Evolutionary conservation across 2,329 filamentous ascomycete genomes (phyloP).

Genomic region (Neocucurbitaria cava): DNA sequence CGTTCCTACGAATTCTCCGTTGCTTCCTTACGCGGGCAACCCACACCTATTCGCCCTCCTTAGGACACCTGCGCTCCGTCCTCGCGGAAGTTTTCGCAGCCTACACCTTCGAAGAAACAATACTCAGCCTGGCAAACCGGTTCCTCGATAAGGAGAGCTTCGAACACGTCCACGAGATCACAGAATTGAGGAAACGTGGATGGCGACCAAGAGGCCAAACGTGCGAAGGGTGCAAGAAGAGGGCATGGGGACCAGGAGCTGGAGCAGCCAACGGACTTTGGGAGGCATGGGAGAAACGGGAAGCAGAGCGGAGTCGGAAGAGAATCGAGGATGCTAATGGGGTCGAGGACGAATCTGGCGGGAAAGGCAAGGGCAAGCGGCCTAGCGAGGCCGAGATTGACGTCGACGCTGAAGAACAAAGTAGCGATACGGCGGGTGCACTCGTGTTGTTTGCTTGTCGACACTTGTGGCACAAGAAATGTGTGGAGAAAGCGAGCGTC

Average conservation of each 20-base stretch:
- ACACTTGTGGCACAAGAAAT: constrained; percentile 49
- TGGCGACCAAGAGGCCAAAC: constrained; percentile 88
- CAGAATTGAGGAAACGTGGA: constrained; percentile 77
- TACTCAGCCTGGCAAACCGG: constrained; percentile 82
- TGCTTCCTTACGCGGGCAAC: constrained; percentile 87
- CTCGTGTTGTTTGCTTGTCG: constrained; percentile 51
- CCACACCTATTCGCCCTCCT: constrained; percentile 75
- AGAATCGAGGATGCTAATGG: constrained; percentile 51
- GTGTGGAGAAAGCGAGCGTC: constrained; percentile 35
- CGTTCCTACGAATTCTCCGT: constrained; percentile 87
- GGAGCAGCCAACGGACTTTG: constrained; percentile 78
- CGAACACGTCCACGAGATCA: constrained; percentile 77
- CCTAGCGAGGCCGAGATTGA: constrained; percentile 12
- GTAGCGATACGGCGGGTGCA: constrained; percentile 6
- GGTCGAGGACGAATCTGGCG: constrained; percentile 47
- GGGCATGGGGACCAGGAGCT: constrained; percentile 89
- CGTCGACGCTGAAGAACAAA: constrained; percentile 6
- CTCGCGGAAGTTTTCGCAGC: constrained; percentile 90
- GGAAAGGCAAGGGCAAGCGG: constrained; percentile 53
- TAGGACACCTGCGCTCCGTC: constrained; percentile 85
- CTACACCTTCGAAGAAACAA: constrained; percentile 92
- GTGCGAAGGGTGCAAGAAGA: constrained; percentile 83
- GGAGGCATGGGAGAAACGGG: constrained; percentile 76
- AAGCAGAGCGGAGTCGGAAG: constrained; percentile 54
- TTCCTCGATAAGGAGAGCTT: constrained; percentile 91